Evolutionary conservation across 1,139 yeast genomes (phyloP).

Genomic region (Nakaseomyces uthaithaninus): DNA sequence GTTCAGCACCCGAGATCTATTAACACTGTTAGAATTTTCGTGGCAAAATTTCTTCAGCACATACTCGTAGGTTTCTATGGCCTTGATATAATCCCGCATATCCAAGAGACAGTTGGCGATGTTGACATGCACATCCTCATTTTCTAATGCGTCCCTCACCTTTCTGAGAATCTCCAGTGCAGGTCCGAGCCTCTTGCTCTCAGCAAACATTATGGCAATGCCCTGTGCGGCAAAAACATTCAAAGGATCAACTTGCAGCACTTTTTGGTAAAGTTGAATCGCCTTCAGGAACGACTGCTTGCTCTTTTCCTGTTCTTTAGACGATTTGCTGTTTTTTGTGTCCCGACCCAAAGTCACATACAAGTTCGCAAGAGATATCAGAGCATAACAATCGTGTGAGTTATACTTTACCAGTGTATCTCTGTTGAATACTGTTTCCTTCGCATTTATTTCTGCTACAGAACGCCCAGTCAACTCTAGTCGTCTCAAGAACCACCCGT

Average conservation of each 20-base stretch:
- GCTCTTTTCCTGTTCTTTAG: constrained; percentile 49
- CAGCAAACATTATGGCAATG: constrained; percentile 86
- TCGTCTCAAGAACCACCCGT: constrained; percentile 68
- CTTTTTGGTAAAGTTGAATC: constrained; percentile 83
- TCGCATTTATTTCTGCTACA: constrained; percentile 37
- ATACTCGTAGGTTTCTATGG: constrained; percentile 81
- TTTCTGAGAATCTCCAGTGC: constrained; percentile 85
- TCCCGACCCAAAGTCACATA: constrained; percentile 81
- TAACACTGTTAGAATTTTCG: constrained; percentile 33
- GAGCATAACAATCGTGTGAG: constrained; percentile 83
- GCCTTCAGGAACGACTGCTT: constrained; percentile 80
- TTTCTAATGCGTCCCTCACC: constrained; percentile 81
- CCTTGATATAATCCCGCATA: constrained; percentile 71
- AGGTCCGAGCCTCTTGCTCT: constrained; percentile 63
- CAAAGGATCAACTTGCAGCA: constrained; percentile 69
- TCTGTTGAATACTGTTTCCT: constrained; percentile 75
- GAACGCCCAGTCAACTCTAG: constrained; percentile 37
- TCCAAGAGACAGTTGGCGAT: constrained; percentile 84
- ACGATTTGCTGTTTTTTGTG: constrained; percentile 40
- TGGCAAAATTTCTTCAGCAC: constrained; percentile 62
- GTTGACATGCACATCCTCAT: constrained; percentile 74
- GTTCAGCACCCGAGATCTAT: constrained; percentile 49
- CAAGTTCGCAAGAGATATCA: constrained; percentile 82
- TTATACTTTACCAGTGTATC: constrained; percentile 75
- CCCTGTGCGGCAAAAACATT: constrained; percentile 98